Base-by-base conservation (phyloP, 805 yeast species). In the Cyberlindnera maritima region DNA sequence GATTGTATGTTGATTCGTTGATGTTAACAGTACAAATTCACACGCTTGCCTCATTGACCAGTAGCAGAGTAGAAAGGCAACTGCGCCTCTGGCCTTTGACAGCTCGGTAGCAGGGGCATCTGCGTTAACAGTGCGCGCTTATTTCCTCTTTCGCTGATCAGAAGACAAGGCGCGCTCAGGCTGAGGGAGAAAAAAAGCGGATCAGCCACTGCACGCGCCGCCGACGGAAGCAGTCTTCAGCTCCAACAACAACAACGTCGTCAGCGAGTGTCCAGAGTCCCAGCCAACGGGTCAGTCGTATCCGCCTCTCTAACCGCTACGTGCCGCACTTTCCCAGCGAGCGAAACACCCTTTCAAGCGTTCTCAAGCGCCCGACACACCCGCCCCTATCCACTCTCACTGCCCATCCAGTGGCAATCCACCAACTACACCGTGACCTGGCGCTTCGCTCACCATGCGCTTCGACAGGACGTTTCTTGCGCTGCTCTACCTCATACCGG, bases 401-500 rank as follows among this genome's bases (percentile, higher is more conserved):
- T 13, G 37, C 20, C 11, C 37, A 34, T 10, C 37, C 21, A 34
- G 23, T 17, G 21, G 23, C 21, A 34, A 12, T n/a, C 18, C 37
- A 34, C 23, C 25, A 11, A 17, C 4, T 13, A 36, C n/a, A n/a
- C n/a, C n/a, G n/a, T n/a, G n/a, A 18, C 4, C 23, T 6, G n/a
- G 21, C n/a, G 37, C 21, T 19, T 9, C n/a, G 12, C 15, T 10
- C 32, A 36, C 13, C 11, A 42, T 42, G 41, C 46, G 36, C 14
- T 20, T 42, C 14, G 29, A 35, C 20, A 26, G n/a, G 40, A 34
- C 39, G 14, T 14, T 34, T 20, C 17, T 41, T 26, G 11, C 19
- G 25, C 43, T 43, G 3, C 20, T 47, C 1, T 40, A 23, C 35
- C 35, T 43, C n/a, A 25, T 43, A n/a, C 45, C 47, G 33, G 43